Conservation (phyloP, 2,329 filamentous ascomycete species). For the Capronia coronata region DNA sequence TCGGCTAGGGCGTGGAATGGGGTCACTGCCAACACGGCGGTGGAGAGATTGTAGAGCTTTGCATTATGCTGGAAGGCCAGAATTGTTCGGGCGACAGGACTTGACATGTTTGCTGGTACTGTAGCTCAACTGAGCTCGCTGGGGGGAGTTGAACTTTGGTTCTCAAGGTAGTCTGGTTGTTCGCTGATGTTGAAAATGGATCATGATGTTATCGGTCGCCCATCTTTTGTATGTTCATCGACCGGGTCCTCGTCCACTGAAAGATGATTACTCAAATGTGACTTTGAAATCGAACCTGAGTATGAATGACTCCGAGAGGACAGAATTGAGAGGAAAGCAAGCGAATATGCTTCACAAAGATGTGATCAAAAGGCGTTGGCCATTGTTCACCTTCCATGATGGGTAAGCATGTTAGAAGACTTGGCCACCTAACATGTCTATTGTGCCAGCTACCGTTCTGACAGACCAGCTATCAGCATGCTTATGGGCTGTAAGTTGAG, state of each 20-base stretch:
- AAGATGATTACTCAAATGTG: background rate
- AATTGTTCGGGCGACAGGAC: slow-evolving; percentile 9
- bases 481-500: no score
- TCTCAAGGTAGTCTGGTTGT: no score
- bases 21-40: slow-evolving; percentile 39
- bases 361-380: slow-evolving; percentile 6
- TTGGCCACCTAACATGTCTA: background rate
- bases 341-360: background rate
- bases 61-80: slow-evolving; percentile 21
- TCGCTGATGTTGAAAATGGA: no score
- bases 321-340: background rate
- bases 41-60: slow-evolving; percentile 20
- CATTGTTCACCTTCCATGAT: slow-evolving; percentile 4
- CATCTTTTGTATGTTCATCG: no score
- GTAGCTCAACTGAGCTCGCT: no score
- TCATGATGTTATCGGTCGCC: no score
- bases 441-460: background rate
- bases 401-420: background rate
- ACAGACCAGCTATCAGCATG: background rate
- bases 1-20: slow-evolving; percentile 48
- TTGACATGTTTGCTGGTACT: slow-evolving; percentile 17
- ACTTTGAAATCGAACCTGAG: background rate
- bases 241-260: no score
- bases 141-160: background rate
- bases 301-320: background rate